phyloP scores from a whole-genome alignment of 768 basidiomycete genomes.

The Trametes elegans region DNA sequence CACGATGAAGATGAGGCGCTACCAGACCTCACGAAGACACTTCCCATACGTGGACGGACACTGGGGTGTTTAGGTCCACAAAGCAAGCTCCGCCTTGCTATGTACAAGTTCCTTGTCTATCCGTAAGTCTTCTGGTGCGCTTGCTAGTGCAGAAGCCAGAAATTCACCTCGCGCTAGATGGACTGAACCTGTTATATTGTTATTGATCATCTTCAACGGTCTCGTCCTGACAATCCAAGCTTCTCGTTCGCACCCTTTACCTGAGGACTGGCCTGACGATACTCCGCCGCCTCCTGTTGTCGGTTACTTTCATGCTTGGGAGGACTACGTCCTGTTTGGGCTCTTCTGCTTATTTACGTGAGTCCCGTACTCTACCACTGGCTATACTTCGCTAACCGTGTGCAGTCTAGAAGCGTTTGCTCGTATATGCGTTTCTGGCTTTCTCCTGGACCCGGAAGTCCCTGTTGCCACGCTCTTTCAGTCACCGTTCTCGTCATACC shows the following conservation, averaged over 20 bases:
- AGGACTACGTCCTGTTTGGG: slow-evolving; percentile 81
- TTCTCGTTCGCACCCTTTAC: slow-evolving; percentile 54
- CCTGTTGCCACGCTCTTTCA: slow-evolving; percentile 45
- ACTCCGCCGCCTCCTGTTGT: slow-evolving; percentile 37
- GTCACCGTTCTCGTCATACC: slow-evolving; percentile 35
- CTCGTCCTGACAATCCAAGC: slow-evolving; percentile 81
- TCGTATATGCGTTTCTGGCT: slow-evolving; percentile 86
- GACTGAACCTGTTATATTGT: slow-evolving; percentile 83
- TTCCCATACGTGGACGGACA: slow-evolving; percentile 73
- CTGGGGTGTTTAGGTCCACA: slow-evolving; percentile 73
- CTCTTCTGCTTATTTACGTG: slow-evolving; percentile 88
- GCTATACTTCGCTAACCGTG: slow-evolving; percentile 5
- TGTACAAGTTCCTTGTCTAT: slow-evolving; percentile 69
- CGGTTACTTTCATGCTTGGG: slow-evolving; percentile 89
- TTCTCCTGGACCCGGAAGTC: slow-evolving; percentile 82
- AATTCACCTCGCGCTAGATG: slow-evolving; percentile 44
- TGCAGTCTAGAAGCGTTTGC: slow-evolving; percentile 81
- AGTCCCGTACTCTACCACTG: slow-evolving; percentile 28
- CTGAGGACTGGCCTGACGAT: slow-evolving; percentile 37
- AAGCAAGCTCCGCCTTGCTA: slow-evolving; percentile 57
- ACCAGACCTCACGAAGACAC: slow-evolving; percentile 42
- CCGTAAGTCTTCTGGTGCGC: slow-evolving; percentile 48
- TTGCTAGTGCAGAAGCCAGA: background rate
- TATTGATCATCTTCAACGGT: slow-evolving; percentile 82
- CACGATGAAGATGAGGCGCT: slow-evolving; percentile 30